Percentiles rank a stretch among this genome's conserved stretches.
These are phyloP conservation scores for Trichoderma sp. DNA, from an alignment of 2,329 filamentous ascomycete species.

Conservation along the genomic window DNA sequence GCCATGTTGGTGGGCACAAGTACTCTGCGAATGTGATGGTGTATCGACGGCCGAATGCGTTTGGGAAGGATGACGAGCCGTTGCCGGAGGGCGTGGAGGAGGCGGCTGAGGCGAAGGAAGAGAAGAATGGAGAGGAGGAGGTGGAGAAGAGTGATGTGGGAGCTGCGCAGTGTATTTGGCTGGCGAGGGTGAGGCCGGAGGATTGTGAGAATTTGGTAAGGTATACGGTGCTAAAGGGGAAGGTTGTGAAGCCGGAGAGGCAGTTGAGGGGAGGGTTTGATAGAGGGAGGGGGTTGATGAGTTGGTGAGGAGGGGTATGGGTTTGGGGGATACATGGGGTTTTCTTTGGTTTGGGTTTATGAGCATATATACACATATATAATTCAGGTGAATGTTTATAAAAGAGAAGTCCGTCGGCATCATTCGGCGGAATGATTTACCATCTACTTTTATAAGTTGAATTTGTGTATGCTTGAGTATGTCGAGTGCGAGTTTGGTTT, in stretches of 20 bases:
- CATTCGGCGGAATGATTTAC: background rate
- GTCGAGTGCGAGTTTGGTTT: background rate
- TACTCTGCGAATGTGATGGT: conserved; percentile 94
- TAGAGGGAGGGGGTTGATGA: conserved; percentile 73
- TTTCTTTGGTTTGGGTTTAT: background rate
- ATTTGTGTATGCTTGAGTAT: background rate
- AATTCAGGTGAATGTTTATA: background rate
- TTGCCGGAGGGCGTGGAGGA: conserved; percentile 27
- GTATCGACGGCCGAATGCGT: conserved; percentile 68
- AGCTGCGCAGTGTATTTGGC: conserved; percentile 89
- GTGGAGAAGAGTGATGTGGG: conserved; percentile 44
- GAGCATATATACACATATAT: background rate
- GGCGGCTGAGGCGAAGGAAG: conserved; percentile 33
- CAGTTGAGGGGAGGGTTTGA: conserved; percentile 93
- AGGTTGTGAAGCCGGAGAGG: conserved; percentile 83
- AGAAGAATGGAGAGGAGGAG: background rate
- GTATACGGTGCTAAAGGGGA: conserved; percentile 89
- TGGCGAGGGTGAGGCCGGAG: conserved; percentile 79
- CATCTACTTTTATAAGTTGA: background rate
- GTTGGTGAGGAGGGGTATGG: conserved; percentile 64
- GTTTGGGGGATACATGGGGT: background rate
- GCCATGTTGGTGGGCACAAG: conserved; percentile 94
- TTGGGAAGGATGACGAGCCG: conserved; percentile 51
- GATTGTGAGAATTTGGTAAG: conserved; percentile 91
- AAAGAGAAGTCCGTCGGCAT: background rate